These are phyloP conservation scores for Vigna angularis DNA, from an alignment of 306 rosid species.

Conservation along the genomic window DNA sequence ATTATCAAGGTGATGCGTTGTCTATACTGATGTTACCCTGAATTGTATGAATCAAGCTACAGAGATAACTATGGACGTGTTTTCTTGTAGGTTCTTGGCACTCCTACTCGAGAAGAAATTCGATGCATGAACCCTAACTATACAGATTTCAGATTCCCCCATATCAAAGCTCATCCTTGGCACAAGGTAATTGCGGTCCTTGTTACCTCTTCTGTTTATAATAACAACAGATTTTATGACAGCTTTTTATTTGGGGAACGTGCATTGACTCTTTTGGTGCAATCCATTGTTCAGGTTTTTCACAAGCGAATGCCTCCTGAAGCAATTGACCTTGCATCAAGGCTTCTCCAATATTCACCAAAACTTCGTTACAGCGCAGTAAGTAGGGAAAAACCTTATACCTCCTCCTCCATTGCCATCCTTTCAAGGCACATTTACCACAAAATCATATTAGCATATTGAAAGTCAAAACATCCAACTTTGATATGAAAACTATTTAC, in stretches of 20 bases:
- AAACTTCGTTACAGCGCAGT: conserved; percentile 93
- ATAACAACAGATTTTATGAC: conserved; percentile 4
- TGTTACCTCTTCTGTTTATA: conserved; percentile 20
- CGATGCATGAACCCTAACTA: conserved; percentile 97
- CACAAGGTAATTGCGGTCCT: conserved; percentile 72
- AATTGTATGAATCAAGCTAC: conserved; percentile 13
- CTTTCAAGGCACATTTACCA: not conserved
- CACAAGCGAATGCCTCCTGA: conserved; percentile 96
- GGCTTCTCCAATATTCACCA: conserved; percentile 98
- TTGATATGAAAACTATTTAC: conserved; percentile 4
- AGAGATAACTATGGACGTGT: conserved; percentile 35
- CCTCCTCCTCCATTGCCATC: not conserved
- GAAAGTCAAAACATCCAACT: not conserved
- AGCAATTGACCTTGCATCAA: conserved; percentile 96
- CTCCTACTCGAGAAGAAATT: conserved; percentile 97
- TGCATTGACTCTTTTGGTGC: conserved; percentile 31
- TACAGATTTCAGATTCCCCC: conserved; percentile 95
- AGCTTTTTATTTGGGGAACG: not conserved
- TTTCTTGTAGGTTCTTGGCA: conserved; percentile 87
- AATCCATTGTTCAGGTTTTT: conserved; percentile 72
- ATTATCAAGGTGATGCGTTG: conserved; percentile 79
- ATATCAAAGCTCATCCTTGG: conserved; percentile 98
- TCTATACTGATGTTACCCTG: conserved; percentile 40
- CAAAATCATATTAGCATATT: not conserved
- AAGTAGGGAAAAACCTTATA: conserved; percentile 50